Evolutionary conservation across 2,329 filamentous ascomycete genomes (phyloP).

Genomic region (Volutella citrinella): DNA sequence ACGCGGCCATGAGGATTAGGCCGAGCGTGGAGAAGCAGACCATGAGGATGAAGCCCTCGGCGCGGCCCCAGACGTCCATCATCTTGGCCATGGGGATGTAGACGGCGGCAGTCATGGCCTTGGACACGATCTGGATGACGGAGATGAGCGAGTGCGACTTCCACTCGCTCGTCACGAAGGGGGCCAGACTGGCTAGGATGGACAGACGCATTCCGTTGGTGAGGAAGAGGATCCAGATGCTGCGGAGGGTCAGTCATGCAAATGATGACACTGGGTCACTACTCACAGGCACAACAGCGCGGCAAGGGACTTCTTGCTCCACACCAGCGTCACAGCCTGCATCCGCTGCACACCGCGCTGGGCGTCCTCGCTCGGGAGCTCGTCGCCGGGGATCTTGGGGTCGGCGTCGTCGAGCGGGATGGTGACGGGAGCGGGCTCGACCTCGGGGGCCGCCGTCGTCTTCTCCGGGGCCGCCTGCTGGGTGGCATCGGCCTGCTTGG

Average conservation of each 20-base stretch:
- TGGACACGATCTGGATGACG: slow-evolving; percentile 51
- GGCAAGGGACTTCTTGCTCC: slow-evolving; percentile 37
- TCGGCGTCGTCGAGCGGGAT: slow-evolving; percentile 6
- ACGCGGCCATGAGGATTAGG: slow-evolving; percentile 62
- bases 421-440: no score
- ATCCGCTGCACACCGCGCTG: slow-evolving; percentile 38
- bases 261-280: not conserved
- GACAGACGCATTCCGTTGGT: slow-evolving; percentile 47
- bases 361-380: slow-evolving; percentile 20
- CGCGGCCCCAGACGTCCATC: slow-evolving; percentile 61
- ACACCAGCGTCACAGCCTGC: slow-evolving; percentile 39
- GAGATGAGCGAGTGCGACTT: slow-evolving; percentile 51
- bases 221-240: slow-evolving; percentile 49
- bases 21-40: slow-evolving; percentile 45
- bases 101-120: slow-evolving; percentile 53
- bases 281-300: slow-evolving; percentile 32
- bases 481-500: no score
- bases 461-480: no score
- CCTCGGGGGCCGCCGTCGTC: no score
- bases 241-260: slow-evolving; percentile 8
- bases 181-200: slow-evolving; percentile 38
- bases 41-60: slow-evolving; percentile 57
- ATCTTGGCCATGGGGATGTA: slow-evolving; percentile 62
- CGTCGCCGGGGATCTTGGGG: slow-evolving; percentile 4
- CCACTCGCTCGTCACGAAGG: slow-evolving; percentile 51